Percentiles rank a stretch among this genome's conserved stretches.
Evolutionary conservation across 768 basidiomycete genomes (phyloP).

Genomic region (Mycena epipterygia): DNA sequence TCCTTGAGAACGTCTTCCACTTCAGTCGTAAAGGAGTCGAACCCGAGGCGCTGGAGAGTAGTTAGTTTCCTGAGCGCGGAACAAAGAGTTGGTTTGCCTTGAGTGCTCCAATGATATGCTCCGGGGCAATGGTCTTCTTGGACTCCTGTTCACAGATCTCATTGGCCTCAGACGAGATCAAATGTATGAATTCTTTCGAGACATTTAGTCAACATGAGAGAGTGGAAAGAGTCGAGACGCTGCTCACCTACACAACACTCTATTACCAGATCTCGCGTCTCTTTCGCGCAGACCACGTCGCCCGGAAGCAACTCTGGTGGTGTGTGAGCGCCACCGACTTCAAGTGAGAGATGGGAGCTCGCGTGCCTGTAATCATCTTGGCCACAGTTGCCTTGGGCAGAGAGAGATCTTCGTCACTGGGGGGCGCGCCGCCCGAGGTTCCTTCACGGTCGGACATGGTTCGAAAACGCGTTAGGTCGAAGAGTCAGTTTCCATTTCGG

Average conservation of each 20-base stretch:
- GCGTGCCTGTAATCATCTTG: constrained; percentile 92
- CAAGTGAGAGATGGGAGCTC: constrained; percentile 34
- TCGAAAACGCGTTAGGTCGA: constrained; percentile 23
- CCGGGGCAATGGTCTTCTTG: constrained; percentile 99
- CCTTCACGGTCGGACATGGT: constrained; percentile 95
- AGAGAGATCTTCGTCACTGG: constrained; percentile 92
- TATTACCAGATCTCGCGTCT: constrained; percentile 96
- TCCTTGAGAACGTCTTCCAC: constrained; percentile 95
- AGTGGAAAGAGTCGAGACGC: constrained; percentile 18
- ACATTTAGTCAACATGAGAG: constrained; percentile 3
- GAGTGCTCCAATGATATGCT: constrained; percentile 93
- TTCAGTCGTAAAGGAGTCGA: constrained; percentile 90
- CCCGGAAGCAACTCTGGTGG: constrained; percentile 86
- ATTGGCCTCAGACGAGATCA: constrained; percentile 97
- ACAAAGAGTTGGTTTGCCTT: constrained; percentile 66
- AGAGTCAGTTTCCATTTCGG: constrained; percentile 37
- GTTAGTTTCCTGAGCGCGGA: neutral
- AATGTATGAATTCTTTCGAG: constrained; percentile 93
- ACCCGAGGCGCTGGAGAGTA: constrained; percentile 82
- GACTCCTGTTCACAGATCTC: constrained; percentile 98
- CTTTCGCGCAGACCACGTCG: constrained; percentile 93
- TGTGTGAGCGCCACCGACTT: constrained; percentile 24
- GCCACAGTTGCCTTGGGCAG: constrained; percentile 97
- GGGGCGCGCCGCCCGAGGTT: constrained; percentile 68
- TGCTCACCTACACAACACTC: constrained; percentile 99